Evolutionary conservation across 1,284 basidiomycete genomes (phyloP), one percentile per base, ranked within the genome.

Genomic region (Rhodotorula glutinis): DNA sequence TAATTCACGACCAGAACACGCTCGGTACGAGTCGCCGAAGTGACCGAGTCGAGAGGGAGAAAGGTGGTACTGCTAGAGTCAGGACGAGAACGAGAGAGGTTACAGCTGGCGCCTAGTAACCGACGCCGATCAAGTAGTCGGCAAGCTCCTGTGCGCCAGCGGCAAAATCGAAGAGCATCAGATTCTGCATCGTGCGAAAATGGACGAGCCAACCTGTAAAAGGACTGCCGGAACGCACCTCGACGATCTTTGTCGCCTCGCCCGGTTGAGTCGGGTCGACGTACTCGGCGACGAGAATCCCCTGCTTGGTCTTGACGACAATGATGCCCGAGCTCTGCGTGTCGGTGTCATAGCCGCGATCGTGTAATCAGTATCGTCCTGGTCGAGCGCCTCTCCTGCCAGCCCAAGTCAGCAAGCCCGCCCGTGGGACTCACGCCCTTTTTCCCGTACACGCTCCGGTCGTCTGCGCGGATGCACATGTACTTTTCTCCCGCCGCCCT

Each of bases 221-320:
- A n/a, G n/a, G n/a, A n/a, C n/a, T n/a, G n/a, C n/a, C 25, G 19
- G 17, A 19, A 46, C 58, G 53, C 30, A 78, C 80, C 79, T 91
- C 87, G 38, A 91, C 90, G 41, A 91, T 76, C 27, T 85, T 79
- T 55, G 87, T 90, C 30, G 86, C 84, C 77, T 96, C 92, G 51
- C 82, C 77, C 3, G 88, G 88, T 33, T 80, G 77, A 49, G 79
- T 81, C 0, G 91, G 91, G 33, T 84, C 82, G 1, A 75, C 72
- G 80, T 97, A 97, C 75, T 88, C 87, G 19, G 87, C 85, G 30
- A 98, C 86, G 65, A 98, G 83, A 69, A 96, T 83, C 7, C 91
- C 92, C 77, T 92, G 90, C 74, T 85, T 89, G 33, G 93, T 97
- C 83, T 92, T 91, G 66, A 92, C 88, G 70, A 94, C 77, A 68